Evolutionary conservation across 345 rosid species (phyloP).

Genomic region (Linum trigynum): DNA sequence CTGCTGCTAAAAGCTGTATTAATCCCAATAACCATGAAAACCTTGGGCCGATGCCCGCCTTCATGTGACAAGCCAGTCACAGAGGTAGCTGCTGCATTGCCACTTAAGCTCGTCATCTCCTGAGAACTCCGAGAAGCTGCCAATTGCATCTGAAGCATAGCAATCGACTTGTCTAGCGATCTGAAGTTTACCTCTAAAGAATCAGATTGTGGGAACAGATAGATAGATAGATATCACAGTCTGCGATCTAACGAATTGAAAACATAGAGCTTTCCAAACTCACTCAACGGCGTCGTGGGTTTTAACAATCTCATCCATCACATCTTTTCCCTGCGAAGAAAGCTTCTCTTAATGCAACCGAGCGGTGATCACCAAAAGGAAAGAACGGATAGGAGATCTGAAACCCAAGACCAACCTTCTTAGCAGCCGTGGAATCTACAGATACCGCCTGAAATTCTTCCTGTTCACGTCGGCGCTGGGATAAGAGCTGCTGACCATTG

Average conservation of each 20-base stretch:
- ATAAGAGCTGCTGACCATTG: constrained; percentile 33
- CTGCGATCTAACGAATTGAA: background rate
- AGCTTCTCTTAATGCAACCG: constrained; percentile 19
- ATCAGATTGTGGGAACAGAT: background rate
- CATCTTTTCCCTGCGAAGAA: constrained; percentile 35
- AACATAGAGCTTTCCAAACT: constrained; percentile 21
- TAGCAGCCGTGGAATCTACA: constrained; percentile 43
- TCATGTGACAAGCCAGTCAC: constrained; percentile 1
- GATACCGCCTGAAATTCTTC: constrained; percentile 47
- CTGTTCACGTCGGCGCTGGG: constrained; percentile 42
- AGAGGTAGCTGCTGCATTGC: constrained; percentile 16
- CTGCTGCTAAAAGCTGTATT: constrained; percentile 97
- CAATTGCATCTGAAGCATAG: constrained; percentile 58
- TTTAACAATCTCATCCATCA: constrained; percentile 50
- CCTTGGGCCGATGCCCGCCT: constrained; percentile 39
- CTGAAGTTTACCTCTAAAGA: constrained; percentile 22
- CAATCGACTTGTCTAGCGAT: constrained; percentile 71
- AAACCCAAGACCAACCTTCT: constrained; percentile 37
- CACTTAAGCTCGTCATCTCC: constrained; percentile 24
- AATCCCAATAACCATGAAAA: constrained; percentile 83
- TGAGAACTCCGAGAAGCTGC: constrained; percentile 51
- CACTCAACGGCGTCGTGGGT: constrained; percentile 81
- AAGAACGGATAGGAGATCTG: background rate
- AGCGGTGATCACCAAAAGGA: background rate
- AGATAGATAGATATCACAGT: background rate